Evolutionary conservation across 495 filamentous ascomycete genomes (phyloP).

Genomic region (Penicillium macrosclerotiorum): DNA sequence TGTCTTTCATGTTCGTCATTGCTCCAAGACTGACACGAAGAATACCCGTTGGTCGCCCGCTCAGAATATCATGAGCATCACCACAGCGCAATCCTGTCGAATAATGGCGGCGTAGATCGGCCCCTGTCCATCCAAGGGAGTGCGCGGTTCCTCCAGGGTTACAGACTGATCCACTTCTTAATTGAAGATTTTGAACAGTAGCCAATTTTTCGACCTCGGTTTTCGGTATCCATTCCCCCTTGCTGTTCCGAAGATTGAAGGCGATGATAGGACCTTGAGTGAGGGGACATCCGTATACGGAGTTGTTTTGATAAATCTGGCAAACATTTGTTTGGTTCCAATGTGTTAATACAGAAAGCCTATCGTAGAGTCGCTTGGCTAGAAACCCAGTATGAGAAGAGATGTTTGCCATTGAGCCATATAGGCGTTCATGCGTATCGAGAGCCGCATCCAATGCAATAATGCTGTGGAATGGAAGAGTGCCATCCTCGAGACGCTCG

Average conservation of each 20-base stretch:
- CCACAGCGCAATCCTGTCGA: constrained; percentile 77
- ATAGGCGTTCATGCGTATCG: constrained; percentile 64
- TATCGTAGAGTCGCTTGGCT: constrained; percentile 54
- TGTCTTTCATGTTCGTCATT: constrained; percentile 79
- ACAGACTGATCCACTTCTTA: constrained; percentile 84
- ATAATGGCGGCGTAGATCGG: constrained; percentile 80
- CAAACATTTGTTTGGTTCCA: constrained; percentile 66
- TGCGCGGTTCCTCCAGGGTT: constrained; percentile 83
- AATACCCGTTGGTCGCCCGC: constrained; percentile 84
- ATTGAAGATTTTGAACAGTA: constrained; percentile 70
- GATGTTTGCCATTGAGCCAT: constrained; percentile 65
- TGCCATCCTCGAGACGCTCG: constrained; percentile 84
- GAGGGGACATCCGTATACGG: constrained; percentile 37
- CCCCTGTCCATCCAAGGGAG: constrained; percentile 64
- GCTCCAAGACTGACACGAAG: constrained; percentile 81
- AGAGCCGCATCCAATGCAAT: constrained; percentile 75
- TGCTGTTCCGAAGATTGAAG: constrained; percentile 72
- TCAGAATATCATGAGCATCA: constrained; percentile 74
- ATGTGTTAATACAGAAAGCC: constrained; percentile 61
- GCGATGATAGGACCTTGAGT: constrained; percentile 77
- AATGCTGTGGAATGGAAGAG: constrained; percentile 84
- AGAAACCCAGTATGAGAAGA: constrained; percentile 74
- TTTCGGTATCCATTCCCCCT: constrained; percentile 73
- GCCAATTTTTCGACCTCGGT: constrained; percentile 84
- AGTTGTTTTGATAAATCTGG: constrained; percentile 56